Evolutionary conservation across 352 stramenopile species (phyloP), one percentile per base, ranked within the genome.

Genomic region (Phytophthora europaea): DNA sequence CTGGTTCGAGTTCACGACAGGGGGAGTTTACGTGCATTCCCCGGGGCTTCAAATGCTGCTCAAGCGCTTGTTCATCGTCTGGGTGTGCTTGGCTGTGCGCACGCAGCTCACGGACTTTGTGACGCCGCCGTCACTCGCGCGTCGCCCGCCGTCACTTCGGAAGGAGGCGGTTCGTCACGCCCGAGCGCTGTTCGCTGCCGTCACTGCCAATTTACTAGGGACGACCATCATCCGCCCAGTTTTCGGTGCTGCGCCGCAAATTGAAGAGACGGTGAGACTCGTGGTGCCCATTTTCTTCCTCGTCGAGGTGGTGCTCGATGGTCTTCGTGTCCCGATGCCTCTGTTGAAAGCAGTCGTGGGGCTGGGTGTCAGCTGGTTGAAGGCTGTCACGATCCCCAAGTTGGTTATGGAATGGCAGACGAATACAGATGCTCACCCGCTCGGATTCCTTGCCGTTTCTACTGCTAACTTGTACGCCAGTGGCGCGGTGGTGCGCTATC

Each of bases 381-480:
- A 94, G 75, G 82, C 87, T 61, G 75, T 92, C 61, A 92, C 79
- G 64, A 91, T 89, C 60, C 73, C 83, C 31, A 90, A 88, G 56
- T 75, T 93, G 50, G 87, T 91, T 43, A 67, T 79, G 58, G 80
- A 91, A 61, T 94, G 87, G 87, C 73, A 84, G 48, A 28, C 65
- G n/a, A 72, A 76, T 31, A 75, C 75, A 2, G 55, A 70, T n/a
- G 82, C 83, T 1, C 86, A 93, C 61, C 84, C 84, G 6, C 28
- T 85, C 10, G 78, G 72, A n/a, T 94, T 94, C 54, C 67, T 93
- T 43, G 57, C 86, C 9, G 70, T 92, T 34, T 92, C 77, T 20
- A 88, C 83, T 28, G 83, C 85, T 50, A 94, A 94, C 55, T 69
- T 94, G n/a, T 94, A 85, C 47, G 87, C 87, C 4, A 94, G 87